Base-by-base conservation (phyloP, 2,329 filamentous ascomycete genomes). In the Lizonia empirigonia region DNA sequence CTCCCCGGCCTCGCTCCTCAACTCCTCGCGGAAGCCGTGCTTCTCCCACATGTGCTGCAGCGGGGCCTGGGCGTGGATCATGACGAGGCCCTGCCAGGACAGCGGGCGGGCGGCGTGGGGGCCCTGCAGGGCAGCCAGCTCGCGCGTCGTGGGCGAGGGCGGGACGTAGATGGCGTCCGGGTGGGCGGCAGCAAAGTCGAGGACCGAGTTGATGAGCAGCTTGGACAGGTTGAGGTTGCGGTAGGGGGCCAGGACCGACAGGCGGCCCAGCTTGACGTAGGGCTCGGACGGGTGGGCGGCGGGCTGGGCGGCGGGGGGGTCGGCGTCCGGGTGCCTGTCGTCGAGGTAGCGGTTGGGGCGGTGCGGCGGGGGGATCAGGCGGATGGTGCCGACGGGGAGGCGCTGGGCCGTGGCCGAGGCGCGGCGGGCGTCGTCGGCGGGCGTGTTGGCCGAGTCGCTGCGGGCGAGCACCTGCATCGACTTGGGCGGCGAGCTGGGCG, bases 281-380 rank as follows among this genome's bases (percentile, higher is more conserved):
- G 89, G 85, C 65, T 95, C 90, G 29, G 77, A 67, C 6, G 81
- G 82, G 64, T 88, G 80, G 84, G 81, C 58, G 80, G 76, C 40
- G 50, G 61, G 64, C 30, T 42, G 32, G 2, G 50, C 36, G 1
- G 20, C 30, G 0, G 64, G 62, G 1, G 69, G 64, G 18, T 68
- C 67, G 9, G 67, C 63, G 46, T 71, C 64, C 2, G 64, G 36
- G 26, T 72, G 69, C 49, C 63, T 68, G 57, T 71, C 62, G 55
- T 60, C 70, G 60, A 42, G 72, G 66, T 57, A 76, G 67, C 34
- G 85, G 84, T 72, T 93, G 85, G 24, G 85, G 78, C 77, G 76
- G 64, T 95, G 89, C 1, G 90, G 90, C 42, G 91, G 91, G 0
- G 91, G 91, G 0, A 96, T 88, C 9, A 95, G 78, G 18, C 92